Percentiles rank a stretch among this genome's conserved stretches.
Conservation (phyloP, 306 rosid genomes). For the Delonix regia region DNA sequence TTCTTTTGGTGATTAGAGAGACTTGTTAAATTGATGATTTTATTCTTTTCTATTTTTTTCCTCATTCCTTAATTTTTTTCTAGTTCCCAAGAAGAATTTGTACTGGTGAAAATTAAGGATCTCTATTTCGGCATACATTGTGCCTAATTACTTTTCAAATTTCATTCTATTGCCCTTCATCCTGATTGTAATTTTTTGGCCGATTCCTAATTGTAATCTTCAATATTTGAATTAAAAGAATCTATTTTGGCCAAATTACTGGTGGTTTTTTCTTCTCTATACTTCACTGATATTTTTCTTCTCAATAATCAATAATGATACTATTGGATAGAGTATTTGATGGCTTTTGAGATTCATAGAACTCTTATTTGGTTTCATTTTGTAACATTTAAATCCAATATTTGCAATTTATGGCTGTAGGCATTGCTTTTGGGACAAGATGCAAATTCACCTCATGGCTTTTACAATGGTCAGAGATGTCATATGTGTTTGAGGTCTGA, state of each 20-base stretch:
- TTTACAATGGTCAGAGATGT: constrained; percentile 64
- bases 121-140: background rate
- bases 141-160: background rate
- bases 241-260: background rate
- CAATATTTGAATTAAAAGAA: background rate
- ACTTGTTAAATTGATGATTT: background rate
- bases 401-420: constrained; percentile 43
- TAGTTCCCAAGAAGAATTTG: background rate
- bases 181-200: too few species aligned
- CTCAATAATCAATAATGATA: background rate
- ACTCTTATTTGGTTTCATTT: constrained; percentile 21
- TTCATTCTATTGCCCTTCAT: background rate
- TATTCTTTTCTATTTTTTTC: background rate
- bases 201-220: too few species aligned
- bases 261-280: too few species aligned
- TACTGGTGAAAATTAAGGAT: background rate
- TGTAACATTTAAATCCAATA: constrained; percentile 22
- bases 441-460: constrained; percentile 56
- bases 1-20: background rate
- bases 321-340: background rate
- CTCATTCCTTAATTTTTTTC: background rate
- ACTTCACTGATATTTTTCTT: background rate
- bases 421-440: constrained; percentile 76
- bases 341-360: constrained; percentile 17
- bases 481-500: constrained; percentile 90